Evolutionary conservation across 2,329 filamentous ascomycete genomes (phyloP), one percentile per base, ranked within the genome.

Genomic region (Penicillium sp.): DNA sequence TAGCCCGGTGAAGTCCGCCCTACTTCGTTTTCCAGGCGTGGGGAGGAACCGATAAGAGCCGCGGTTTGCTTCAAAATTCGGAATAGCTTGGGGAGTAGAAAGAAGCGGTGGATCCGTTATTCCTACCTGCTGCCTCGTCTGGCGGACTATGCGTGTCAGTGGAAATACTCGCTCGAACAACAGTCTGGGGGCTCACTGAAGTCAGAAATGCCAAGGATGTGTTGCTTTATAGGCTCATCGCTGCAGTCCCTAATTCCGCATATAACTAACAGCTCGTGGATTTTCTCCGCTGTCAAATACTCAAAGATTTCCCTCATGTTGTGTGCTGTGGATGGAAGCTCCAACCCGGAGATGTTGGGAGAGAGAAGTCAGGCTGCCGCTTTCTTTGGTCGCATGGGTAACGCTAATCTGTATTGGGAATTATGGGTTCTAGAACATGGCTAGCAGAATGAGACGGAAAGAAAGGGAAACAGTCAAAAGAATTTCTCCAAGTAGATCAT

Each of bases 21-120:
- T 38, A 22, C 29, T 22, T 44, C 36, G 42, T 27, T 55, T 55
- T 11, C 47, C 36, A 31, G 31, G 9, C n/a, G 38, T 50, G 3
- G 47, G 47, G 18, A 50, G 43, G 16, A 55, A 43, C 36, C 47
- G 52, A 9, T 50, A 55, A 50, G 52, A 55, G 34, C 47, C 47
- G 5, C 27, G 47, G 24, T 43, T 50, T 29, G 21, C 47, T 14
- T 55, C 29, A 11, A 29, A 43, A 43, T 50, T 13, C 47, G 47
- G 47, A 51, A 43, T 55, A 51, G 34, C 43, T 55, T 0, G 31
- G 6, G 52, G 52, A 46, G 52, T 55, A 36, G 8, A 47, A 38
- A 36, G 47, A 43, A 27, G 47, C 38, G 36, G 47, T 47, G n/a
- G 43, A 46, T 55, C 47, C 29, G 14, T 55, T 36, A 55, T 55